Conservation (phyloP, 208 protist genomes). For the Crithidia thermophila region DNA sequence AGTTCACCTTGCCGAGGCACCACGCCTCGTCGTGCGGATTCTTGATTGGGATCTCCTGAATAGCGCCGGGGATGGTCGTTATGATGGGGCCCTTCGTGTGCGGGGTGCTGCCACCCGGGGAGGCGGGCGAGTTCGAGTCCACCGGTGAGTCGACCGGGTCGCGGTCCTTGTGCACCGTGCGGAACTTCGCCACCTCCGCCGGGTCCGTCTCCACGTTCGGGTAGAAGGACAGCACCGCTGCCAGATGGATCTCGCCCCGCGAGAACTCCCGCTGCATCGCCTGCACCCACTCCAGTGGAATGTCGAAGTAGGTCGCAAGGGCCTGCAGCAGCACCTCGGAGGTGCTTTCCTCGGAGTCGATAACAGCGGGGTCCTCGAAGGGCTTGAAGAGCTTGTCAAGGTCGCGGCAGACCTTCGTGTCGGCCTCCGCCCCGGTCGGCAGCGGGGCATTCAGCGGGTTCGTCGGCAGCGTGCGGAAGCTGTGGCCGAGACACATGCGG, state of each 20-base stretch:
- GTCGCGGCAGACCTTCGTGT: slow-evolving; percentile 18
- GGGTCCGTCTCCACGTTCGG: slow-evolving; percentile 24
- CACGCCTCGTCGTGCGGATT: slow-evolving; percentile 68
- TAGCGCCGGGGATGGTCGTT: not conserved
- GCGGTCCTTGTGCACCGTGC: not conserved
- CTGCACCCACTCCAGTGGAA: slow-evolving; percentile 35
- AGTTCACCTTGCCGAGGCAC: slow-evolving; percentile 45
- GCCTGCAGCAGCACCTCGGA: slow-evolving; percentile 30
- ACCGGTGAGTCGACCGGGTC: not conserved
- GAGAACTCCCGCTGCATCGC: slow-evolving; percentile 69
- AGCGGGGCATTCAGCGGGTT: slow-evolving; percentile 59
- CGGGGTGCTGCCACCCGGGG: not conserved
- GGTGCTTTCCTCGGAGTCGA: slow-evolving; percentile 21
- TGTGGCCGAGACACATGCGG: slow-evolving; percentile 37
- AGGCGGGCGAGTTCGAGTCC: not conserved
- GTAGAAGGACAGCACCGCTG: slow-evolving; percentile 33
- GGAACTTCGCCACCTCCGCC: slow-evolving; percentile 16
- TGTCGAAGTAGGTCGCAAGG: slow-evolving; percentile 60
- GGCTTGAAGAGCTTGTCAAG: slow-evolving; percentile 42
- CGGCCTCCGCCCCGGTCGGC: slow-evolving; percentile 10
- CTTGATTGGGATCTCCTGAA: slow-evolving; percentile 18
- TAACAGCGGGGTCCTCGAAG: slow-evolving; percentile 19
- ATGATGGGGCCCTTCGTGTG: not conserved
- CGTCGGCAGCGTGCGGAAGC: slow-evolving; percentile 45
- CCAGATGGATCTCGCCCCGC: slow-evolving; percentile 46